Evolutionary conservation across 169 alveolate species (phyloP).

Genomic region (Cryptosporidium canis): DNA sequence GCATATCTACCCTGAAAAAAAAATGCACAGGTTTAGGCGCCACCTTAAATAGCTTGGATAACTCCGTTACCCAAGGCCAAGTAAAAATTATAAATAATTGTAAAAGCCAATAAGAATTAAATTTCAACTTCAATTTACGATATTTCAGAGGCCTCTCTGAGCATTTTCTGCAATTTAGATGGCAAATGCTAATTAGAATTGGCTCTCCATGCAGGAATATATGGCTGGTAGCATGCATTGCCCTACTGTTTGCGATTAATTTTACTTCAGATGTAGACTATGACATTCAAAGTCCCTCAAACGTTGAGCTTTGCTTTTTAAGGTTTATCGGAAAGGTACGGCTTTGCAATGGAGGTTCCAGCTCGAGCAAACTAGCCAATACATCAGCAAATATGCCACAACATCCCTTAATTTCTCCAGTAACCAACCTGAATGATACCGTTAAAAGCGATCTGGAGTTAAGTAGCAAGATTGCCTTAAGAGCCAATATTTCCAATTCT

Average conservation of each 20-base stretch:
- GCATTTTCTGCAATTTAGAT: not conserved
- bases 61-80: not conserved
- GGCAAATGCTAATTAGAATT: slow-evolving; percentile 1
- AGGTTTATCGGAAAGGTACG: not conserved
- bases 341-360: not conserved
- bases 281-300: not conserved
- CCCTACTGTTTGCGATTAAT: not conserved
- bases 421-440: not conserved
- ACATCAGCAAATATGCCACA: not conserved
- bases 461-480: not conserved
- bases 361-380: not conserved
- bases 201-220: not conserved
- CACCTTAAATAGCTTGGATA: not conserved
- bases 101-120: not conserved
- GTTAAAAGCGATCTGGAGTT: not conserved
- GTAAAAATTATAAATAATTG: too few species aligned
- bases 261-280: not conserved
- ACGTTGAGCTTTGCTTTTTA: not conserved
- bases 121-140: not conserved
- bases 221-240: not conserved
- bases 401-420: not conserved
- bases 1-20: not conserved
- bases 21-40: slow-evolving; percentile 1
- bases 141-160: not conserved
- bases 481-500: not conserved